These are phyloP conservation scores for Dentipellis fragilis DNA, from an alignment of 768 basidiomycete species.

Conservation along the genomic window DNA sequence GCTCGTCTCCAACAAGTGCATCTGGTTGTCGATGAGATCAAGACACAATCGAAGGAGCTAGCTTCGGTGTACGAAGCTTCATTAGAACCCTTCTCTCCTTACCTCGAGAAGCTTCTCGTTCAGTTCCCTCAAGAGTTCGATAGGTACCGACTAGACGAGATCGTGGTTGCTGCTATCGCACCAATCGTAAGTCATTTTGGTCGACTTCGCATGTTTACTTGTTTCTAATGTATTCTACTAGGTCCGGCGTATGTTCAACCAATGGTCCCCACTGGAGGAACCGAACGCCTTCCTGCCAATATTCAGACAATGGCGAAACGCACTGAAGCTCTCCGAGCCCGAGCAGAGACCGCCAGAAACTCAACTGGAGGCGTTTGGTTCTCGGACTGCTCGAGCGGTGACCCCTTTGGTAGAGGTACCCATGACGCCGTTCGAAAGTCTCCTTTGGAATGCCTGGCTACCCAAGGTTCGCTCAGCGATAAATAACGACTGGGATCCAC, in stretches of 20 bases:
- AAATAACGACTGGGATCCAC: constrained; percentile 90
- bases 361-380: constrained; percentile 52
- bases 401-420: constrained; percentile 33
- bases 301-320: constrained; percentile 62
- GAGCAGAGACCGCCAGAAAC: constrained; percentile 31
- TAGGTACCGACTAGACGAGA: constrained; percentile 74
- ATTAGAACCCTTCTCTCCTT: constrained; percentile 61
- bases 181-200: constrained; percentile 42
- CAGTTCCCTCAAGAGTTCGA: constrained; percentile 71
- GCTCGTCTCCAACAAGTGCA: constrained; percentile 69
- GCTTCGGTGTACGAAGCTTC: constrained; percentile 60
- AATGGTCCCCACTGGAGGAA: constrained; percentile 81
- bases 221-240: constrained; percentile 14
- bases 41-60: constrained; percentile 50
- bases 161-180: constrained; percentile 85
- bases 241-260: constrained; percentile 61
- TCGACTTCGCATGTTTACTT: not conserved
- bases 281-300: constrained; percentile 54
- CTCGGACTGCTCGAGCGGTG: constrained; percentile 23
- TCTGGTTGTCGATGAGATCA: constrained; percentile 64
- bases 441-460: constrained; percentile 93
- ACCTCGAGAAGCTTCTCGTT: constrained; percentile 61
- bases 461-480: constrained; percentile 88
- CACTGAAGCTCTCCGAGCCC: constrained; percentile 45
- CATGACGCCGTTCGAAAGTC: constrained; percentile 94